Percentiles rank a stretch among this genome's conserved stretches.
Evolutionary conservation across 2,329 filamentous ascomycete genomes (phyloP).

Genomic region (Botrytis galanthina): DNA sequence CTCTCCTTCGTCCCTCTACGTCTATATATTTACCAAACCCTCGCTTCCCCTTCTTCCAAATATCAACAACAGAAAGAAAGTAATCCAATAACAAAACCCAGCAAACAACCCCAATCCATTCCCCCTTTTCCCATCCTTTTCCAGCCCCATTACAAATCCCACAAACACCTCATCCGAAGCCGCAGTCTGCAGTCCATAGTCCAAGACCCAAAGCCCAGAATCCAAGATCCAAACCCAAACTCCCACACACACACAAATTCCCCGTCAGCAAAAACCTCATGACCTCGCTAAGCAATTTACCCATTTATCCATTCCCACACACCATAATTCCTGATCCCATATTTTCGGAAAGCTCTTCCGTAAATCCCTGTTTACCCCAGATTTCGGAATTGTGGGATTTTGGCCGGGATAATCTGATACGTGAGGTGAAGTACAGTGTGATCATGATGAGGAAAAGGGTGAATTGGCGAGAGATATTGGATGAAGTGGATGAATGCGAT

Average conservation of each 20-base stretch:
- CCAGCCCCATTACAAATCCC: not conserved
- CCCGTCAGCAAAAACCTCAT: not conserved
- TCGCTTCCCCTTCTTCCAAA: not conserved
- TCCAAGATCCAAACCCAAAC: not conserved
- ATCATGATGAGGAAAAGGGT: not conserved
- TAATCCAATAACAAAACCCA: too few species aligned
- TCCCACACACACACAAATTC: not conserved
- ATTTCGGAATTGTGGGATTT: not conserved
- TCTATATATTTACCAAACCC: not conserved
- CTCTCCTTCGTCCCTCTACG: not conserved
- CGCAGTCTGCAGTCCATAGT: not conserved
- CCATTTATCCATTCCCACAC: not conserved
- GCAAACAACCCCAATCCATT: not conserved
- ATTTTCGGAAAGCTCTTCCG: not conserved
- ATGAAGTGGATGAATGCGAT: not conserved
- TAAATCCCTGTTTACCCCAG: constrained; percentile 10
- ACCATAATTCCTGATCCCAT: not conserved
- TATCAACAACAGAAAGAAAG: not conserved
- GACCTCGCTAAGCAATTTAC: not conserved
- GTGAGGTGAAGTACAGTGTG: not conserved
- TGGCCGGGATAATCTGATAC: not conserved
- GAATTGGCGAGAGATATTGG: not conserved
- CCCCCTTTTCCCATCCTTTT: not conserved
- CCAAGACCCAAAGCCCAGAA: not conserved
- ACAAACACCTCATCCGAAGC: not conserved